These are phyloP conservation scores for Ascobolus immersus DNA, from an alignment of 495 filamentous ascomycete species.

Conservation along the genomic window DNA sequence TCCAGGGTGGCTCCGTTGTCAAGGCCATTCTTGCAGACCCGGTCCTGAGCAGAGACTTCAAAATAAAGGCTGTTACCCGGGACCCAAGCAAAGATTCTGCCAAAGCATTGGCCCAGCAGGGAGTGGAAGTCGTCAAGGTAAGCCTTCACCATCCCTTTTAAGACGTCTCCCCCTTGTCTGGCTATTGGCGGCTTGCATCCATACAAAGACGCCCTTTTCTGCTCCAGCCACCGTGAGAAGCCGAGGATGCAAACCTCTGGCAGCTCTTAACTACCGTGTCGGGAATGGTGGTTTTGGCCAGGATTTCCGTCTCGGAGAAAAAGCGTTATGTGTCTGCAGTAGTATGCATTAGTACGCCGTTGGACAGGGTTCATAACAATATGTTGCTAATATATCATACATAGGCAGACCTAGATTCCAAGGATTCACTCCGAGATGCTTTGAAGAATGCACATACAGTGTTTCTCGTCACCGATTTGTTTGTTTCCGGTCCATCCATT, in stretches of 20 bases:
- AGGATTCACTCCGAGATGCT: slow-evolving; percentile 23
- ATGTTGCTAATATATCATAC: not conserved
- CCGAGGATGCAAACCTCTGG: too few relatives aligned
- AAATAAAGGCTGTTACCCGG: slow-evolving; percentile 22
- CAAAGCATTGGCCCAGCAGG: slow-evolving; percentile 17
- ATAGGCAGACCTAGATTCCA: slow-evolving; percentile 27
- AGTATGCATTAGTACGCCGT: too few relatives aligned
- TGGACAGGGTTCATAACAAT: too few relatives aligned
- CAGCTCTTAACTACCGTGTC: too few relatives aligned
- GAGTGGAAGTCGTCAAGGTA: slow-evolving; percentile 23
- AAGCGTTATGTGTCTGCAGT: too few relatives aligned
- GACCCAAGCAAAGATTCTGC: slow-evolving; percentile 18
- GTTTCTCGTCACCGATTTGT: slow-evolving; percentile 35
- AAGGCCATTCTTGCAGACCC: slow-evolving; percentile 17
- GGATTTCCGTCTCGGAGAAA: too few relatives aligned
- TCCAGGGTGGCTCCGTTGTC: slow-evolving; percentile 25
- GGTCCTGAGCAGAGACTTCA: slow-evolving; percentile 14
- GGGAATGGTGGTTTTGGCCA: too few relatives aligned
- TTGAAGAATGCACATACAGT: slow-evolving; percentile 28
- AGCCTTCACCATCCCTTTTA: not conserved
- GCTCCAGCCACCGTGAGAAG: too few relatives aligned
- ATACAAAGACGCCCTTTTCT: too few relatives aligned
- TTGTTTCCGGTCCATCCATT: not conserved
- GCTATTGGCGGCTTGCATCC: too few relatives aligned
- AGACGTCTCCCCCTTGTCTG: too few relatives aligned